Evolutionary conservation across 73 alveolate species (phyloP), one percentile per base, ranked within the genome.

Genomic region (Blepharisma stoltei): DNA sequence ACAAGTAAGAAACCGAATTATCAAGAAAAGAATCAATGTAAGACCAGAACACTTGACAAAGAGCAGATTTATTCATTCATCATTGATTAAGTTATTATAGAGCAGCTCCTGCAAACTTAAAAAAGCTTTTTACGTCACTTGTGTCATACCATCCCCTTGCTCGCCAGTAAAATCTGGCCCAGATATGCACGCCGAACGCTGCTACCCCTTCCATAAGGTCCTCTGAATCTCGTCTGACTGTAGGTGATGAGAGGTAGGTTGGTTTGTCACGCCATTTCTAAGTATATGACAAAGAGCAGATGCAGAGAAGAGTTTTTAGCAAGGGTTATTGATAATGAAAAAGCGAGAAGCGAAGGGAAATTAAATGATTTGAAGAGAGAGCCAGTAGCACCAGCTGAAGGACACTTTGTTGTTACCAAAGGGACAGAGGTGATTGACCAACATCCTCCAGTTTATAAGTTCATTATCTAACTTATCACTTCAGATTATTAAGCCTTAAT

Each of bases 231-330:
- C n/a, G n/a, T n/a, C n/a, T n/a, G n/a, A n/a, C n/a, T n/a, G n/a
- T n/a, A n/a, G n/a, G n/a, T n/a, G n/a, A n/a, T n/a, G n/a, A n/a
- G n/a, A n/a, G n/a, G n/a, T n/a, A n/a, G n/a, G n/a, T n/a, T n/a
- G n/a, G n/a, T n/a, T n/a, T n/a, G n/a, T n/a, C n/a, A n/a, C n/a
- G n/a, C n/a, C n/a, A n/a, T 78, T 54, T 70, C n/a, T n/a, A n/a
- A n/a, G n/a, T n/a, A n/a, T n/a, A n/a, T 93, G 55, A 90, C 96
- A 88, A 79, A 67, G 78, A 89, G 98, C 50, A 87, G 93, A 75
- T 92, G 98, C 94, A 90, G 97, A 86, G 98, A 92, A 73, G 98
- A 93, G 67, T 96, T 97, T 94, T 88, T 92, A 89, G 86, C 90
- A 80, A 95, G 98, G 81, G 98, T 95, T 77, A 84, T 86, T 85